Evolutionary conservation across 2,329 filamentous ascomycete species (phyloP), one percentile per base, ranked within the genome.

Genomic region (Onygena corvina): DNA sequence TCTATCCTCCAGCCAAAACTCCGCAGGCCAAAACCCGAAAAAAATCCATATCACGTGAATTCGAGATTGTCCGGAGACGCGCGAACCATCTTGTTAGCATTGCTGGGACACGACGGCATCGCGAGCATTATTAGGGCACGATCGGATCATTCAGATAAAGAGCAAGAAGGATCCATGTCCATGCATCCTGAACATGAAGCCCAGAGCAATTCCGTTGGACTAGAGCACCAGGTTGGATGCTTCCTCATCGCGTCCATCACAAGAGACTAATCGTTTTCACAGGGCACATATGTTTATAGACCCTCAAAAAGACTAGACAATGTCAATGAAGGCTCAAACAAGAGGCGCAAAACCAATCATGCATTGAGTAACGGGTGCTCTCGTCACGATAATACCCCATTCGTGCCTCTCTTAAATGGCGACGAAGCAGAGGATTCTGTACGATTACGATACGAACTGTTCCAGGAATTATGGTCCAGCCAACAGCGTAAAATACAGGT

Each of bases 231-330:
- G 57, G 64, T 66, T 59, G 46, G 52, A 20, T 29, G 18, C 8
- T 21, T n/a, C 33, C 33, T 4, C 27, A 21, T 2, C 27, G 8
- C 20, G 21, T 21, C 2, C 4, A 16, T 30, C 2, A 23, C 20
- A 4, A 20, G 18, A 21, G n/a, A 3, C 27, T 46, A 31, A 46
- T 14, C 0, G 14, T 23, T 47, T 16, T 2, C 1, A 27, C 36
- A 83, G 79, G 73, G 74, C 42, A 77, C 78, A 50, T 83, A 80
- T 61, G 66, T 83, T 54, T 83, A 81, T 62, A 71, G 74, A 52
- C 74, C 79, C 51, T 64, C 71, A 38, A 60, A 61, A 65, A 69
- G 50, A 65, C 61, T 52, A 12, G 53, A 34, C 51, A 57, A 38
- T 57, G 53, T 23, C 64, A 67, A 45, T 71, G 75, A 33, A 74